phyloP scores from a whole-genome alignment of 1,139 yeast genomes.

The Hyphopichia khmerensis region DNA sequence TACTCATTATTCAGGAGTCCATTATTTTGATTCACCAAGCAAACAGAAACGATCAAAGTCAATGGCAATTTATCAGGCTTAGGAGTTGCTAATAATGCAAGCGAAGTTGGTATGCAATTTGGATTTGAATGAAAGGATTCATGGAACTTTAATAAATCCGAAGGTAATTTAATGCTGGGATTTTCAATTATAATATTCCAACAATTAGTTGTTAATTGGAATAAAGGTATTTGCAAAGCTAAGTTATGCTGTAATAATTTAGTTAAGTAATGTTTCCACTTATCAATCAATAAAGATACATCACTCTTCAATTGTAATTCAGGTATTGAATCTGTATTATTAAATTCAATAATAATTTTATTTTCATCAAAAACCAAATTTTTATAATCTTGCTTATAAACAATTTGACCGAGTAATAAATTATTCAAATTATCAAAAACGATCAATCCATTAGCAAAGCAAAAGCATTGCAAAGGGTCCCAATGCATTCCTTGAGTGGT shows the following conservation, averaged over 20 bases:
- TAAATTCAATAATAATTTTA: conserved; percentile 18
- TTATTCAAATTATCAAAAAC: conserved; percentile 28
- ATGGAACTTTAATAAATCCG: conserved; percentile 37
- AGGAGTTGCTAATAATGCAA: conserved; percentile 37
- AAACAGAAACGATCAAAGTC: conserved; percentile 48
- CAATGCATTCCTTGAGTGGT: conserved; percentile 33
- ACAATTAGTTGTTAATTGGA: conserved; percentile 51
- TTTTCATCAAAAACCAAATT: conserved; percentile 15
- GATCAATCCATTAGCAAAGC: conserved; percentile 41
- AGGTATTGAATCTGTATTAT: conserved; percentile 36
- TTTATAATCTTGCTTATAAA: conserved; percentile 28
- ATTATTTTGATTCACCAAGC: conserved; percentile 34
- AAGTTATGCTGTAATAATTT: conserved; percentile 11
- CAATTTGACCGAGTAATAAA: conserved; percentile 32
- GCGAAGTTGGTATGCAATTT: conserved; percentile 36
- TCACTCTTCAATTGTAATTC: conserved; percentile 41
- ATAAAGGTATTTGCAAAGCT: conserved; percentile 28
- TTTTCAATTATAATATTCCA: conserved; percentile 34
- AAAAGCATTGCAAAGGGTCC: conserved; percentile 34
- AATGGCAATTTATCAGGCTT: conserved; percentile 41
- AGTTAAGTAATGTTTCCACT: conserved; percentile 39
- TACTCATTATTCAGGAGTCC: conserved; percentile 30
- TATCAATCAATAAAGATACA: conserved; percentile 34
- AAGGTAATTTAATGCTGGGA: conserved; percentile 29
- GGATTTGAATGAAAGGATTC: conserved; percentile 20